Conservation (phyloP, 2,329 filamentous ascomycete genomes). For the Neofusicoccum sp. region DNA sequence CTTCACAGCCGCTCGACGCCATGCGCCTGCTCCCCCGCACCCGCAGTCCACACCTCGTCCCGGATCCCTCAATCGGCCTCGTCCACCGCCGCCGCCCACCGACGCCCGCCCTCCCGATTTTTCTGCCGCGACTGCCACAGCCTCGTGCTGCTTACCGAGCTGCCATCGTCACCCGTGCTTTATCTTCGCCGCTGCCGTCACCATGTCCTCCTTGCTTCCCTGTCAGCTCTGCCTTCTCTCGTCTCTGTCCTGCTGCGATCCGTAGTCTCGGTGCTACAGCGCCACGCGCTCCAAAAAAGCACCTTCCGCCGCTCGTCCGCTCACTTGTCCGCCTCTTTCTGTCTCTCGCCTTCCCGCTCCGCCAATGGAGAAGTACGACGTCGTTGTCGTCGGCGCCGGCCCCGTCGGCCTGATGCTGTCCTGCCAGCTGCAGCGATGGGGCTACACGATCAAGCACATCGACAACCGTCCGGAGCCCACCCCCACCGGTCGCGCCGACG, state of each 20-base stretch:
- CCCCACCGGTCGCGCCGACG: conserved; percentile 81
- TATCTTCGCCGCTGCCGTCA: not conserved
- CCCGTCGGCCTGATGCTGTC: conserved; percentile 86
- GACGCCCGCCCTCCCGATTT: not conserved
- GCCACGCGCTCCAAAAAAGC: not conserved
- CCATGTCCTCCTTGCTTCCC: not conserved
- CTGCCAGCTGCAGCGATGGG: conserved; percentile 85
- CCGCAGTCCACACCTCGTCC: not conserved
- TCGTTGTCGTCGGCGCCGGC: conserved; percentile 83
- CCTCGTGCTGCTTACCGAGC: not conserved
- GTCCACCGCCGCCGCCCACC: no score
- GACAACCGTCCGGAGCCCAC: conserved; percentile 87
- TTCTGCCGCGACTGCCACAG: not conserved
- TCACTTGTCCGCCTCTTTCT: not conserved
- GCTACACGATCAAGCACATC: conserved; percentile 92
- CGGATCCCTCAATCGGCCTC: not conserved
- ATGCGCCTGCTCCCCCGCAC: conserved; percentile 8
- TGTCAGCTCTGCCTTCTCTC: not conserved
- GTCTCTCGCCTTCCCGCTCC: not conserved
- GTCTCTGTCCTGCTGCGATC: not conserved
- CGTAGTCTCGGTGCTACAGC: not conserved
- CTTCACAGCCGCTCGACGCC: not conserved
- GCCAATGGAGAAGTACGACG: conserved; percentile 57
- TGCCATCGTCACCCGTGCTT: not conserved
- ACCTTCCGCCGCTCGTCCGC: not conserved